These are phyloP conservation scores for Trametes maxima DNA, from an alignment of 768 basidiomycete genomes.

Conservation along the genomic window DNA sequence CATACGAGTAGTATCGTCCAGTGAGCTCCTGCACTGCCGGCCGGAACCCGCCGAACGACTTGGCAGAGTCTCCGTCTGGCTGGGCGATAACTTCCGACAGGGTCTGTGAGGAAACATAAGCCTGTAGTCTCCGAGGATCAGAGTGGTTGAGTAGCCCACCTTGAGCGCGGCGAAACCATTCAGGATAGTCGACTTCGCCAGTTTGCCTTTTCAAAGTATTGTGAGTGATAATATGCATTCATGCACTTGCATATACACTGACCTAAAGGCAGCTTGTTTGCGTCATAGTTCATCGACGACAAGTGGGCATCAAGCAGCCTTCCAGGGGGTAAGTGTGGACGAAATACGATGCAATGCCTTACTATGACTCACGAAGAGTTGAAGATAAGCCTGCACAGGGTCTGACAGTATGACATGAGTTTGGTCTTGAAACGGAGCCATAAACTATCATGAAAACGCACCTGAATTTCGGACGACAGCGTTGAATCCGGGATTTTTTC, in stretches of 20 bases:
- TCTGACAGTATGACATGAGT: conserved; percentile 29
- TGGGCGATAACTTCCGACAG: conserved; percentile 50
- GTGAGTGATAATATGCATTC: not conserved
- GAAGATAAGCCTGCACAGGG: conserved; percentile 55
- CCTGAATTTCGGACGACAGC: conserved; percentile 49
- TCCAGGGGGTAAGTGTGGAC: not conserved
- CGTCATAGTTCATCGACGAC: conserved; percentile 68
- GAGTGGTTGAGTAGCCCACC: conserved; percentile 31
- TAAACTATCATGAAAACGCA: conserved; percentile 16
- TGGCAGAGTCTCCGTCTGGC: conserved; percentile 43
- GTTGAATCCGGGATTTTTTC: conserved; percentile 47
- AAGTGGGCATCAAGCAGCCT: conserved; percentile 57
- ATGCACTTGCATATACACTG: not conserved
- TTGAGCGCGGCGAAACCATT: conserved; percentile 62
- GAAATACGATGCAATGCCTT: not conserved
- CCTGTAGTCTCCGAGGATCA: not conserved
- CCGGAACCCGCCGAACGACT: conserved; percentile 39
- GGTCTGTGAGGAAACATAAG: conserved; percentile 1
- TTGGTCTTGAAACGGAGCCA: too few relatives aligned
- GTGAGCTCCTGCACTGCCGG: conserved; percentile 51
- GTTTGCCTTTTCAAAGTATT: conserved; percentile 44
- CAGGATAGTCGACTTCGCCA: conserved; percentile 61
- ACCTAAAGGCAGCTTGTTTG: conserved; percentile 64
- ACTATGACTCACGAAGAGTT: conserved; percentile 42
- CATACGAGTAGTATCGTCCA: conserved; percentile 59